phyloP scores from a whole-genome alignment of 495 filamentous ascomycete genomes.

The Penicillium parvum region DNA sequence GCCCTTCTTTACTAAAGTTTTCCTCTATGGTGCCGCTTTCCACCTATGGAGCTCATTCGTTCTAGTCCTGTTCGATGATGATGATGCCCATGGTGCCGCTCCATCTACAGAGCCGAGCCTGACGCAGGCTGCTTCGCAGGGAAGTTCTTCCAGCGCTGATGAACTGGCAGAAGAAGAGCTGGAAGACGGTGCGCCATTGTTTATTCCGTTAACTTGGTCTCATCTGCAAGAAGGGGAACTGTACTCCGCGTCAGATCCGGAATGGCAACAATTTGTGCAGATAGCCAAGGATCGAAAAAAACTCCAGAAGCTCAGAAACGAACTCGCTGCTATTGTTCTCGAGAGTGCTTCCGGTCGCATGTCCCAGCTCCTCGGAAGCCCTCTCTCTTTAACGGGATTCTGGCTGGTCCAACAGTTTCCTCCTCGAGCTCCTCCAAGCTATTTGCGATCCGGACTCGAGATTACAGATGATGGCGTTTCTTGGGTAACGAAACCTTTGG shows the following conservation, averaged over 20 bases:
- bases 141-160: neutral
- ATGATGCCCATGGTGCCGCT: constrained; percentile 25
- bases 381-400: constrained; percentile 41
- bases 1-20: constrained; percentile 27
- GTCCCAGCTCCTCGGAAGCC: constrained; percentile 42
- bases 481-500: constrained; percentile 45
- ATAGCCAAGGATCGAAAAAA: constrained; percentile 50
- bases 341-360: constrained; percentile 29
- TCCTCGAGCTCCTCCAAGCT: constrained; percentile 53
- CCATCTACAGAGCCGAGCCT: constrained; percentile 5
- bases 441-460: constrained; percentile 56
- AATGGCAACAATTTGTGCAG: constrained; percentile 63
- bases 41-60: constrained; percentile 35
- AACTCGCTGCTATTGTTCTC: constrained; percentile 47
- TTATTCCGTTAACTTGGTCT: constrained; percentile 61
- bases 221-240: constrained; percentile 44
- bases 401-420: constrained; percentile 63
- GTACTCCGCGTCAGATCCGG: constrained; percentile 62
- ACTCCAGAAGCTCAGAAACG: constrained; percentile 45
- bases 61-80: constrained; percentile 36
- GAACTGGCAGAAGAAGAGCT: constrained; percentile 24
- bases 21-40: constrained; percentile 37
- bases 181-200: constrained; percentile 42
- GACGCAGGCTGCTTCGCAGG: neutral
- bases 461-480: constrained; percentile 49